Percentiles rank a stretch among this genome's conserved stretches.
These are phyloP conservation scores for Terana coerulea DNA, from an alignment of 768 basidiomycete genomes.

Conservation along the genomic window DNA sequence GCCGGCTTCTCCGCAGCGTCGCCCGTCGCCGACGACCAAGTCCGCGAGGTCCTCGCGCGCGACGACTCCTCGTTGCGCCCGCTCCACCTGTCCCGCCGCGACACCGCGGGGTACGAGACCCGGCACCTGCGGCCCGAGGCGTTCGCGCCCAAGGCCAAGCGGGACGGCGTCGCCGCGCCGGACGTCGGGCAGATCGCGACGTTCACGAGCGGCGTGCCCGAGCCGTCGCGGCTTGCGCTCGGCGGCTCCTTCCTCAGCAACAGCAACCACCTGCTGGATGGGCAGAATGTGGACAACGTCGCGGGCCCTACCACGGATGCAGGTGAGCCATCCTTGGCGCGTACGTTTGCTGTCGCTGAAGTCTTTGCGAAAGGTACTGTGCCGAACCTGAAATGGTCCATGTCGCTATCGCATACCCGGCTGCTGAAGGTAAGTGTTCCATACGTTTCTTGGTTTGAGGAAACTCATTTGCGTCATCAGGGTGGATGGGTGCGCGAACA, in stretches of 20 bases:
- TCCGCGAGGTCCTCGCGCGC: too few relatives aligned
- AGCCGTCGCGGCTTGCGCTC: slow-evolving; percentile 19
- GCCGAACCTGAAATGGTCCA: slow-evolving; percentile 24
- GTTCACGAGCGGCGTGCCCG: slow-evolving; percentile 17
- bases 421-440: slow-evolving; percentile 19
- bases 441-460: too few relatives aligned
- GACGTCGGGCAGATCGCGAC: slow-evolving; percentile 22
- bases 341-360: neutral
- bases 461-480: too few relatives aligned
- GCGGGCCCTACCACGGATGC: slow-evolving; percentile 21
- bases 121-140: slow-evolving; percentile 20
- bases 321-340: slow-evolving; percentile 5
- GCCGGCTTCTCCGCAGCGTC: too few relatives aligned
- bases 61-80: too few relatives aligned
- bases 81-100: slow-evolving; percentile 13
- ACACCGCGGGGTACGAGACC: slow-evolving; percentile 14
- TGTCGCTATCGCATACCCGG: slow-evolving; percentile 24
- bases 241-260: slow-evolving; percentile 19
- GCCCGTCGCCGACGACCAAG: too few relatives aligned
- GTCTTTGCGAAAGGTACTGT: slow-evolving; percentile 15
- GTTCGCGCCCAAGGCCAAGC: slow-evolving; percentile 10
- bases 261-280: slow-evolving; percentile 22
- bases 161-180: slow-evolving; percentile 12
- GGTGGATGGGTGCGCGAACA: slow-evolving; percentile 28
- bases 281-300: slow-evolving; percentile 23